phyloP scores from a whole-genome alignment of 2,329 filamentous ascomycete species.

The Aureobasidium sp. region DNA sequence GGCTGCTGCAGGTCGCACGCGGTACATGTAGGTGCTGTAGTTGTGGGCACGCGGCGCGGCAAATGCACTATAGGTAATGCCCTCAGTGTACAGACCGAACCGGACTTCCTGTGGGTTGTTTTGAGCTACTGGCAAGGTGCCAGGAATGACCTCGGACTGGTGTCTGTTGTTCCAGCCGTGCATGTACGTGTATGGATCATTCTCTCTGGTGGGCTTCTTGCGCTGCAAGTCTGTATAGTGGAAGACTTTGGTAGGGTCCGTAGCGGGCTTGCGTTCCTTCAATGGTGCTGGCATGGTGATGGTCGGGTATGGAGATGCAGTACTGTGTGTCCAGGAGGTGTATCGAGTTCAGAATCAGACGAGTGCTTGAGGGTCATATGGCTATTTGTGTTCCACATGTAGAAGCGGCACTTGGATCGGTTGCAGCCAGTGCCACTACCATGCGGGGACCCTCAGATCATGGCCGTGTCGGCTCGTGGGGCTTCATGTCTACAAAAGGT shows the following conservation, averaged over 20 bases:
- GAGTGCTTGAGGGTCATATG: neutral
- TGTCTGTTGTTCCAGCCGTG: conserved; percentile 34
- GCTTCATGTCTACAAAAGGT: neutral
- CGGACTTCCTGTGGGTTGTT: conserved; percentile 37
- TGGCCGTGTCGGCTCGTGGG: neutral
- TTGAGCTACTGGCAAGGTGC: conserved; percentile 36
- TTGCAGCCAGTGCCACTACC: neutral
- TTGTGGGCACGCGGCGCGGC: conserved; percentile 36
- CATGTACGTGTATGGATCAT: conserved; percentile 34
- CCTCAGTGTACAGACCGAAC: conserved; percentile 41
- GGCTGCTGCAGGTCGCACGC: conserved; percentile 37
- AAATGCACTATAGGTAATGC: conserved; percentile 40
- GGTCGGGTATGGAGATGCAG: neutral
- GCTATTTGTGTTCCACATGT: neutral
- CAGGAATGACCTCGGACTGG: conserved; percentile 36
- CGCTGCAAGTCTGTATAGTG: conserved; percentile 34
- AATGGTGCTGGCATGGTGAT: conserved; percentile 12
- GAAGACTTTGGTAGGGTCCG: conserved; percentile 32
- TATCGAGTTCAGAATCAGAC: neutral
- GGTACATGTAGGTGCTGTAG: conserved; percentile 40
- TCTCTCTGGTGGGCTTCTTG: conserved; percentile 31
- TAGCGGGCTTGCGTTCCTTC: conserved; percentile 27
- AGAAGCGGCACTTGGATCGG: neutral
- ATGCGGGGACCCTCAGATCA: neutral
- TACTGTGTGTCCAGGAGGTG: neutral